Base-by-base conservation (phyloP, 495 filamentous ascomycete genomes). In the Penicillium argentinense region DNA sequence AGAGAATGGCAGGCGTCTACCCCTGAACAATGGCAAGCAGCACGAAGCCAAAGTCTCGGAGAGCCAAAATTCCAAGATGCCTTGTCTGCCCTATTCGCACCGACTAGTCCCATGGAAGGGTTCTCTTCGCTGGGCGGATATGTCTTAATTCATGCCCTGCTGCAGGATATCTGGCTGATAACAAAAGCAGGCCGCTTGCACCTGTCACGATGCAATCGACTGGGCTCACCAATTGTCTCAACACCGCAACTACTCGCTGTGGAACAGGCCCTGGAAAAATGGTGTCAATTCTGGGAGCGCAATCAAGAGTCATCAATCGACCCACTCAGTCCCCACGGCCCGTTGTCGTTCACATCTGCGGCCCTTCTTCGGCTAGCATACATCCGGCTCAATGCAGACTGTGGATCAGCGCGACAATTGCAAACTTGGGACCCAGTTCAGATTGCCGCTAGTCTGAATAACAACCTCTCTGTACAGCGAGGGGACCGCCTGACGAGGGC, bases 101-200 rank as follows among this genome's bases (percentile, higher is more conserved):
- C 54, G 18, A 38, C 38, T 13, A 51, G 56, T 22, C 46, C 50
- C 3, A 45, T 63, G 13, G 60, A 67, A 27, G 59, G 49, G 9
- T 67, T 69, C 25, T 83, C 83, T 6, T 81, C 82, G 1, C 69
- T 87, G 0, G 84, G 83, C 12, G 82, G 82, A 48, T 86, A 86
- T 48, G 74, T 83, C 4, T 74, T 87, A 4, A 85, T 88, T 26
- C 79, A 85, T 50, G 84, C 82, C 0, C 63, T 88, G 40, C 73
- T 86, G 11, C 85, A 88, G 50, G 80, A 85, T 34, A 86, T 88
- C 19, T 87, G 81, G 62, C 45, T 85, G 12, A 69, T 83, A 25
- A 84, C 83, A 37, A 80, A 87, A 49, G 76, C 80, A 3, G 77
- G 73, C 0, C 40, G 68, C 51, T 28, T 74, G 0, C 55, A 75